Evolutionary conservation across 1,139 yeast genomes (phyloP), one percentile per base, ranked within the genome.

Genomic region (Yarrowia galli): DNA sequence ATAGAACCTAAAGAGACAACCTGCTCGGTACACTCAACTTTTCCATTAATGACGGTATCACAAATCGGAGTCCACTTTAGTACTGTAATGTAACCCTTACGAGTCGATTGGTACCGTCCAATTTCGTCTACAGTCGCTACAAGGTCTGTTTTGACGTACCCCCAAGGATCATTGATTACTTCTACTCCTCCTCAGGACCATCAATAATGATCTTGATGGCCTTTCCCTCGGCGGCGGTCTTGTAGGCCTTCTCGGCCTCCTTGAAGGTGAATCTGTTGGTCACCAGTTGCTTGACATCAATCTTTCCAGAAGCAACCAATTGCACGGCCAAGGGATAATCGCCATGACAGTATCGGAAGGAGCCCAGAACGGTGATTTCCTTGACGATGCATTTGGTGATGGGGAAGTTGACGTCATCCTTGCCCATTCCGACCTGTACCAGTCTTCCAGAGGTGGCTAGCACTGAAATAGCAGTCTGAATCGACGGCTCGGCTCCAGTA

Each of bases 221-320:
- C 69, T 87, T 82, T 35, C 87, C 85, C 53, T 77, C 77, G 36
- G 78, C 83, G 51, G 88, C 90, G 68, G 85, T 82, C 71, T 90
- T 89, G 78, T 91, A 93, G 2, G 98, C 98, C 73, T 88, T 84
- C 70, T 86, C 84, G 35, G 97, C 95, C 68, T 92, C 89, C 64
- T 85, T 84, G 74, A 91, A 90, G 68, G 83, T 78, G 82, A 85
- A 91, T 73, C 89, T 84, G 78, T 92, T 95, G 15, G 97, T 91
- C 73, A 93, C 87, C 72, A 93, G 82, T 64, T 84, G 81, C 70
- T 85, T 87, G 69, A 87, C 89, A 70, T 89, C 85, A 68, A 88
- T 83, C 72, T 81, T 83, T 67, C 89, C 89, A 69, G 85, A 81
- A 35, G 86, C 83, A 68, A 91, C 82, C 72, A 92, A 82, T 56